Conservation (phyloP, 805 yeast genomes). For the Peterozyma xylosa region DNA sequence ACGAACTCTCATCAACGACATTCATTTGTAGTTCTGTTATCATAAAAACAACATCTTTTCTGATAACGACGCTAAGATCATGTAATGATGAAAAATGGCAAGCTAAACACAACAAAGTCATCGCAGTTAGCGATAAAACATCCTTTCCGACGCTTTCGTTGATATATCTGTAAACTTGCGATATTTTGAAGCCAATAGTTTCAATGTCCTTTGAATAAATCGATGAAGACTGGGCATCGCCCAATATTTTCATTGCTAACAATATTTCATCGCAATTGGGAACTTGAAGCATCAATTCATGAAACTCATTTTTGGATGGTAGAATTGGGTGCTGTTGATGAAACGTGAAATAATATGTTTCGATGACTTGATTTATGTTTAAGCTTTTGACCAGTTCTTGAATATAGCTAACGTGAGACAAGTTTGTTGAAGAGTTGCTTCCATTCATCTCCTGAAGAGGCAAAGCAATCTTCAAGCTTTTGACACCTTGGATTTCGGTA, state of each 20-base stretch:
- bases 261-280: slow-evolving; percentile 33
- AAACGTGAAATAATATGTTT: slow-evolving; percentile 27
- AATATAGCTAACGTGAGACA: slow-evolving; percentile 9
- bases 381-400: slow-evolving; percentile 17
- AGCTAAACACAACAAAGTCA: slow-evolving; percentile 32
- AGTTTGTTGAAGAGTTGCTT: slow-evolving; percentile 8
- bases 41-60: slow-evolving; percentile 31
- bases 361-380: slow-evolving; percentile 17
- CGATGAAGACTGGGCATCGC: slow-evolving; percentile 35
- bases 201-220: slow-evolving; percentile 30
- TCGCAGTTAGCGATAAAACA: slow-evolving; percentile 33
- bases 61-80: slow-evolving; percentile 32
- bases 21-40: slow-evolving; percentile 29
- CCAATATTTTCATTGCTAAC: slow-evolving; percentile 38
- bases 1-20: slow-evolving; percentile 24
- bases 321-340: slow-evolving; percentile 40
- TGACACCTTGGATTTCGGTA: no score
- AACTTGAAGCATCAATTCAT: slow-evolving; percentile 22
- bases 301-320: slow-evolving; percentile 30
- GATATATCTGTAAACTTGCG: slow-evolving; percentile 22
- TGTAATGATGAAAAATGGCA: slow-evolving; percentile 47
- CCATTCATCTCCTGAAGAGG: slow-evolving; percentile 6
- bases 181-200: slow-evolving; percentile 28
- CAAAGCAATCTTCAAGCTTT: neutral
- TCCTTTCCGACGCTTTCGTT: slow-evolving; percentile 28